Percentiles rank a stretch among this genome's conserved stretches.
Conservation (phyloP, 306 rosid genomes). For the Elaeagnus macrophylla region DNA sequence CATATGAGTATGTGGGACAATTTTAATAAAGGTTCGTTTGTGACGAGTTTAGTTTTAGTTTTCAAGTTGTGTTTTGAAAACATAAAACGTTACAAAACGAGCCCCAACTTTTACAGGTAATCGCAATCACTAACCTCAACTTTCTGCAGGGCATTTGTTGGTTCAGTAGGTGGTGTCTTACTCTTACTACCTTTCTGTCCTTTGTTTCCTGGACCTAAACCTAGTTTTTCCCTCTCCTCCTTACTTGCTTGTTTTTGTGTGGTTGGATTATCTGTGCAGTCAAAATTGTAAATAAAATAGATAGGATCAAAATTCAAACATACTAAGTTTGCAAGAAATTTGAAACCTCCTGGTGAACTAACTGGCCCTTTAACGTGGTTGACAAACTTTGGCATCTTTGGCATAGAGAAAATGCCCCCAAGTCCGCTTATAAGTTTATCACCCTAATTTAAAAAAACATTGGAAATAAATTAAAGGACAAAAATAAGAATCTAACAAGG, state of each 20-base stretch:
- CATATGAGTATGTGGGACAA: constrained; percentile 1
- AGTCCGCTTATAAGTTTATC: constrained; percentile 89
- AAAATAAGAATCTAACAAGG: background rate
- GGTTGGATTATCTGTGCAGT: constrained; percentile 39
- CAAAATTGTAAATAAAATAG: constrained; percentile 8
- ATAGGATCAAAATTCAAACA: no score
- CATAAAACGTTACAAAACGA: no score
- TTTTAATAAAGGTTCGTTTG: no score
- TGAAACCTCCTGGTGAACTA: constrained; percentile 61
- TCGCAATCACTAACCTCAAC: constrained; percentile 30
- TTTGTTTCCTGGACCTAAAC: constrained; percentile 44
- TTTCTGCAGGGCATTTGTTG: constrained; percentile 43
- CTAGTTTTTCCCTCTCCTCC: constrained; percentile 60
- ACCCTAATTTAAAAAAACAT: constrained; percentile 39
- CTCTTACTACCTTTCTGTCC: constrained; percentile 42
- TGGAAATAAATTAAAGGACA: background rate
- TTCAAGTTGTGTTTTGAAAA: no score
- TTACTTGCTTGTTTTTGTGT: constrained; percentile 23
- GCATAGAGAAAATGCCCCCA: constrained; percentile 83
- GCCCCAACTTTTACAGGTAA: background rate
- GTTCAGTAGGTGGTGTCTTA: constrained; percentile 50
- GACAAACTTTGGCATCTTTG: constrained; percentile 85
- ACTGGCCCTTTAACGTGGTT: constrained; percentile 59
- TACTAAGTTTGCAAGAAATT: background rate
- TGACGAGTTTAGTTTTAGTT: no score